A percentile compares a stretch with the other conserved stretches of the same genome.
These are phyloP conservation scores for Lecanicillium sp. DNA, from an alignment of 2,329 filamentous ascomycete genomes.

Conservation along the genomic window DNA sequence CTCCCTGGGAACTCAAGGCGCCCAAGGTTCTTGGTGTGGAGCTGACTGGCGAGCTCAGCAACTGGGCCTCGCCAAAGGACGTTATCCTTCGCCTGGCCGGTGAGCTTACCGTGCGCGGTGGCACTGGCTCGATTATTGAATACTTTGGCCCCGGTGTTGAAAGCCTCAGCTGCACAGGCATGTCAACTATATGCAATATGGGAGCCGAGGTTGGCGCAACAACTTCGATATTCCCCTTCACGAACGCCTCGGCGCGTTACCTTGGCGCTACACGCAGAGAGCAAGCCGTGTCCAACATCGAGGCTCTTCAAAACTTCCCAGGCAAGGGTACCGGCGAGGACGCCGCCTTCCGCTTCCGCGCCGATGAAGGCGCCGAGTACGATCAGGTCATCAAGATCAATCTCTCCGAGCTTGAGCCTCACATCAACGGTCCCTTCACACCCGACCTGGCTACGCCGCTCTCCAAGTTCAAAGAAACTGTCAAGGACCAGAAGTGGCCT, in stretches of 20 bases:
- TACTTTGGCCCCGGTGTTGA: constrained; percentile 88
- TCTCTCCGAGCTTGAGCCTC: constrained; percentile 81
- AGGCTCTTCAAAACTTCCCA: constrained; percentile 48
- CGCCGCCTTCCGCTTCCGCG: constrained; percentile 57
- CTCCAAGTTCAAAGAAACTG: constrained; percentile 78
- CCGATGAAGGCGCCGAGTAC: constrained; percentile 77
- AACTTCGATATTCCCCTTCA: constrained; percentile 92
- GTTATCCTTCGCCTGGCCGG: constrained; percentile 87
- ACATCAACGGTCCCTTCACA: constrained; percentile 96
- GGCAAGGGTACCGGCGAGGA: constrained; percentile 31
- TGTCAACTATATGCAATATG: constrained; percentile 91
- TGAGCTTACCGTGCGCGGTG: constrained; percentile 82
- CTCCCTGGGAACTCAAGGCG: constrained; percentile 95
- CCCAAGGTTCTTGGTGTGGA: constrained; percentile 83
- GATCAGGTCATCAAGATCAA: constrained; percentile 88
- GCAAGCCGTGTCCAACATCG: constrained; percentile 59
- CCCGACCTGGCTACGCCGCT: constrained; percentile 90
- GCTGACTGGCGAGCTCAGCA: constrained; percentile 73
- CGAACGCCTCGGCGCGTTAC: constrained; percentile 73
- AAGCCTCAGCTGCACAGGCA: constrained; percentile 82
- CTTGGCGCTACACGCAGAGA: constrained; percentile 66
- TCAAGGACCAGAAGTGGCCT: constrained; percentile 82
- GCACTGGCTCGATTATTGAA: constrained; percentile 91
- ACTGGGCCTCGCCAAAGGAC: constrained; percentile 93
- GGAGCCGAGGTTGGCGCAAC: constrained; percentile 82